Evolutionary conservation across 345 rosid species (phyloP), one percentile per base, ranked within the genome.

Genomic region (Pistacia atlantica): DNA sequence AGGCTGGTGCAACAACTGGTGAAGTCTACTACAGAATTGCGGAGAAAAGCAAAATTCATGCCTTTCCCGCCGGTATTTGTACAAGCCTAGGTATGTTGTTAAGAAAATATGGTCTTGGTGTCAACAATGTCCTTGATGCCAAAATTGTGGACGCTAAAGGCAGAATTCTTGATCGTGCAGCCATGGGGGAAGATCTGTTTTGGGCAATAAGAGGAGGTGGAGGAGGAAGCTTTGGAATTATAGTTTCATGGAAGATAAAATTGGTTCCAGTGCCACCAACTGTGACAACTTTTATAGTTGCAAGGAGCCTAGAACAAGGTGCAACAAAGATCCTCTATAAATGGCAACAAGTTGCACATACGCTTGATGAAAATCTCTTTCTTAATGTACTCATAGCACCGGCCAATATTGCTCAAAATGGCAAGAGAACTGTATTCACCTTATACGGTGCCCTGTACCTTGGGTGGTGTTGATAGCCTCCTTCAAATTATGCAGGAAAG

Each of bases 261-360:
- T 77, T 90, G 54, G 96, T 91, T 72, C 91, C 89, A 10, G 92
- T 91, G 22, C 96, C 96, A 4, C 66, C 74, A 18, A 85, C 82
- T 2, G 91, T 91, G 0, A 87, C 92, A 0, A 89, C 89, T 78
- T 91, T 91, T 76, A 83, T 83, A 0, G 84, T 91, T 54, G 72
- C 90, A 8, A 91, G 84, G 79, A 84, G 90, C n/a, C 65, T 85
- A 45, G 84, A 88, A 45, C 87, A 87, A 71, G 80, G 75, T 0
- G 88, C 76, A 0, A 83, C 85, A 18, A 85, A 84, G 65, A 73
- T 85, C 55, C 84, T 91, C 13, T 71, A 81, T 3, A 79, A 77
- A 67, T 88, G 90, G 90, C 92, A 87, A 73, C 66, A 75, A 12
- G 83, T 88, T 0, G 90, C 87, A 0, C 86, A 82, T 52, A 80